Evolutionary conservation across 768 basidiomycete genomes (phyloP).

Genomic region (Boletus huronensis): DNA sequence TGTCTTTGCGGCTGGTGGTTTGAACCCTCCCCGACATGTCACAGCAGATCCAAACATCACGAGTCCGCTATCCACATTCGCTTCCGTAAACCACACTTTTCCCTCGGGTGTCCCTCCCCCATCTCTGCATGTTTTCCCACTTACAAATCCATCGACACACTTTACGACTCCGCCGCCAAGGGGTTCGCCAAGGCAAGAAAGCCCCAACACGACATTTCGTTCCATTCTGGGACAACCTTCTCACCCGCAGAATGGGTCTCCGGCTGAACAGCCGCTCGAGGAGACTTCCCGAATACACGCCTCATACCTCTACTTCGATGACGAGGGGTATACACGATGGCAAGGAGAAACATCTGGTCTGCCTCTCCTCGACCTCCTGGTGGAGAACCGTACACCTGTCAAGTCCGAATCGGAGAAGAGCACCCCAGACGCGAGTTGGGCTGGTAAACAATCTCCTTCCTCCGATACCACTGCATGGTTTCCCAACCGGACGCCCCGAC

Average conservation of each 20-base stretch:
- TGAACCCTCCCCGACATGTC: conserved; percentile 34
- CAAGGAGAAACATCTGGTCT: conserved; percentile 92
- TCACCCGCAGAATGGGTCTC: conserved; percentile 20
- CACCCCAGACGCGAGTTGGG: conserved; percentile 26
- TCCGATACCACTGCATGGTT: conserved; percentile 60
- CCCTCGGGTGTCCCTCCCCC: conserved; percentile 71
- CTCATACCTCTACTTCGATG: conserved; percentile 83
- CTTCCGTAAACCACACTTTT: conserved; percentile 39
- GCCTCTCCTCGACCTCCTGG: conserved; percentile 79
- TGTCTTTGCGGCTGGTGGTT: conserved; percentile 64
- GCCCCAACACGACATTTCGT: conserved; percentile 40
- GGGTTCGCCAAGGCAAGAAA: conserved; percentile 43
- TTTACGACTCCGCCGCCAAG: conserved; percentile 51
- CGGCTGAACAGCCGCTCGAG: conserved; percentile 47
- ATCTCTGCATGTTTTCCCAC: conserved; percentile 70
- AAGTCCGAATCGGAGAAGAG: conserved; percentile 33
- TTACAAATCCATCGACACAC: conserved; percentile 78
- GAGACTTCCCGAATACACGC: conserved; percentile 65
- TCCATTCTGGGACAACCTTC: conserved; percentile 39
- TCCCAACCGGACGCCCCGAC: conserved; percentile 71
- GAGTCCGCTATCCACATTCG: conserved; percentile 37
- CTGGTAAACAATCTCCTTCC: conserved; percentile 33
- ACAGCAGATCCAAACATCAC: conserved; percentile 31
- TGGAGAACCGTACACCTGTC: conserved; percentile 59
- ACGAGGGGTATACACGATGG: conserved; percentile 85